phyloP scores from a whole-genome alignment of 129 eudicot species.

The Kitagawia praeruptora region DNA sequence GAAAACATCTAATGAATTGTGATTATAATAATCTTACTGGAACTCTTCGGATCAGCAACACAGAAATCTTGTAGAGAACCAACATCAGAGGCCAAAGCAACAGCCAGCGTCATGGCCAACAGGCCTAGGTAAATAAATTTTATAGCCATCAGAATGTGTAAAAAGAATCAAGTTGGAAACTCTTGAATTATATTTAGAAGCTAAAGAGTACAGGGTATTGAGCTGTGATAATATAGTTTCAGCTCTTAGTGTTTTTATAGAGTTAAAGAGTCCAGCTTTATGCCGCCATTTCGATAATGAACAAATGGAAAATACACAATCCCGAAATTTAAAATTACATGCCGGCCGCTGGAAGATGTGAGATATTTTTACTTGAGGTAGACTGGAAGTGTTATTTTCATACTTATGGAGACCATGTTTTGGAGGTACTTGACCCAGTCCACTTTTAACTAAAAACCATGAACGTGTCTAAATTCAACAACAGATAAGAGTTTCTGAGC shows the following conservation, averaged over 20 bases:
- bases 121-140: slow-evolving; percentile 5
- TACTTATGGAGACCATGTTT: neutral
- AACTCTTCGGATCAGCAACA: slow-evolving; percentile 5
- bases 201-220: no score
- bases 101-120: neutral
- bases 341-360: neutral
- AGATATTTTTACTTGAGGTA: neutral
- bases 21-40: neutral
- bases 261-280: neutral
- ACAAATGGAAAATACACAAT: neutral
- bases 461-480: neutral
- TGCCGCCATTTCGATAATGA: neutral
- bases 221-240: neutral
- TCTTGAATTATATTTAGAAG: no score
- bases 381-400: neutral
- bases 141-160: neutral
- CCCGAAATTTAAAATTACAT: neutral
- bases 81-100: neutral
- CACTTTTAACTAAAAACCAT: neutral
- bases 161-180: no score
- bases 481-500: neutral
- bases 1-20: neutral
- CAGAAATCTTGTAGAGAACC: slow-evolving; percentile 11
- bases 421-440: neutral
- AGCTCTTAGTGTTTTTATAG: neutral